Base-by-base conservation (phyloP, 2,329 filamentous ascomycete species). In the Septoria linicola region DNA sequence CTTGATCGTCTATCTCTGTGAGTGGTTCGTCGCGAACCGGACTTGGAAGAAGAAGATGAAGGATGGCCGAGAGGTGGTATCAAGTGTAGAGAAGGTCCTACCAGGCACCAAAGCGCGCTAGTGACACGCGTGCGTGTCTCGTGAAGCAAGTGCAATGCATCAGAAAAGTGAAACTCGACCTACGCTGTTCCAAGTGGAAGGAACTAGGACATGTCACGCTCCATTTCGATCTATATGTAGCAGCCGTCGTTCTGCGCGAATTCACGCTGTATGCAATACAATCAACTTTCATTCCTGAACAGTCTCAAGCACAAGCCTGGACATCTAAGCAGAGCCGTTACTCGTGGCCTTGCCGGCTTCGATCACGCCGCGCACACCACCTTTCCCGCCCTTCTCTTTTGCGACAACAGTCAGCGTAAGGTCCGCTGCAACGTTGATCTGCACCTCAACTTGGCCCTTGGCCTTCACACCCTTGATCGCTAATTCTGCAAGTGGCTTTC, bases 391-490 rank as follows among this genome's bases (percentile, higher is more conserved):
- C 41, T 96, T 85, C 71, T 95, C 90, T 59, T 92, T 80, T 50
- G 86, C 84, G 35, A 91, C 88, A 60, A 96, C 79, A 42, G 87
- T 89, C 56, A 96, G 80, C 59, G 79, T 79, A 50, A 96, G 76
- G 68, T 97, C 90, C 20, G 82, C 85, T 49, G 80, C 81, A 59
- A 97, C 86, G 70, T 92, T 95, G 66, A 97, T 82, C 69, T 89
- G 95, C 48, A 97, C 84, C 78, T 99, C 93, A 60, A 99, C 83
- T 78, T 96, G 96, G 65, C 82, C 82, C 53, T 83, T 87, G 76
- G 92, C 90, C 83, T 92, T 92, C 62, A 95, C 82, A 53, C 80
- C 88, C 71, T 82, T 87, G 69, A 99, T 75, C 25, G 86, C 87
- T 8, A 89, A 86, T 77, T 99, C 93, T 54, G 90, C 91, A 54